Percentiles rank a stretch among this genome's conserved stretches.
Evolutionary conservation across 805 yeast genomes (phyloP).

Genomic region (Candida argentea): DNA sequence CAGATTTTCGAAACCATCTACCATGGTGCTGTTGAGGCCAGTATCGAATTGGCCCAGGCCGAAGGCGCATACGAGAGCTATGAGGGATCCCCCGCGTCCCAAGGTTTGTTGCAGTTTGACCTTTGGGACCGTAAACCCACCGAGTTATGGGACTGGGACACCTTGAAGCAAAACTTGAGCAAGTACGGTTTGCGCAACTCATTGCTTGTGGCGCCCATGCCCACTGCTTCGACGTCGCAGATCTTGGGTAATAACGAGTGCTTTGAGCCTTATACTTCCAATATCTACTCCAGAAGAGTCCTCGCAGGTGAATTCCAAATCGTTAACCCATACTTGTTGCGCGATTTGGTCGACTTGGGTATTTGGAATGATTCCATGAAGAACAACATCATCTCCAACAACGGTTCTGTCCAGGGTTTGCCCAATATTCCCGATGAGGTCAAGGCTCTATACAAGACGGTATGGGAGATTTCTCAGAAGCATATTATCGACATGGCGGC

Average conservation of each 20-base stretch:
- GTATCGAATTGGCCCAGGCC: slow-evolving; percentile 40
- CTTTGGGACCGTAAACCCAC: slow-evolving; percentile 52
- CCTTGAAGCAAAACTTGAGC: slow-evolving; percentile 38
- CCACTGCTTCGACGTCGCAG: slow-evolving; percentile 59
- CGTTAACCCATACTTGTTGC: slow-evolving; percentile 48
- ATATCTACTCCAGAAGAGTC: slow-evolving; percentile 53
- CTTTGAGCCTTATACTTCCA: slow-evolving; percentile 54
- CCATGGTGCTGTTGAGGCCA: slow-evolving; percentile 50
- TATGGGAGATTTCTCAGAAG: slow-evolving; percentile 54
- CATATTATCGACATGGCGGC: slow-evolving; percentile 39
- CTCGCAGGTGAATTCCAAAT: slow-evolving; percentile 57
- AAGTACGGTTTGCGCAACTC: slow-evolving; percentile 48
- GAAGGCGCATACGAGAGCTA: slow-evolving; percentile 44
- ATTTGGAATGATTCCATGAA: slow-evolving; percentile 51
- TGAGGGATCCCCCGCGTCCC: slow-evolving; percentile 50
- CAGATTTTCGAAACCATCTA: slow-evolving; percentile 54
- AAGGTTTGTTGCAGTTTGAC: slow-evolving; percentile 48
- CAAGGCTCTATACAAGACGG: slow-evolving; percentile 47
- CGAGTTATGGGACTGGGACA: slow-evolving; percentile 45
- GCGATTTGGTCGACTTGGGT: slow-evolving; percentile 49
- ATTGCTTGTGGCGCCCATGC: slow-evolving; percentile 55
- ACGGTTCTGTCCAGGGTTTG: slow-evolving; percentile 48
- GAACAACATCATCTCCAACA: slow-evolving; percentile 43
- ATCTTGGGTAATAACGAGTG: slow-evolving; percentile 54
- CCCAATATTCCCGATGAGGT: slow-evolving; percentile 45